Evolutionary conservation across 2,329 filamentous ascomycete species (phyloP).

Genomic region (Xylariales sp.): DNA sequence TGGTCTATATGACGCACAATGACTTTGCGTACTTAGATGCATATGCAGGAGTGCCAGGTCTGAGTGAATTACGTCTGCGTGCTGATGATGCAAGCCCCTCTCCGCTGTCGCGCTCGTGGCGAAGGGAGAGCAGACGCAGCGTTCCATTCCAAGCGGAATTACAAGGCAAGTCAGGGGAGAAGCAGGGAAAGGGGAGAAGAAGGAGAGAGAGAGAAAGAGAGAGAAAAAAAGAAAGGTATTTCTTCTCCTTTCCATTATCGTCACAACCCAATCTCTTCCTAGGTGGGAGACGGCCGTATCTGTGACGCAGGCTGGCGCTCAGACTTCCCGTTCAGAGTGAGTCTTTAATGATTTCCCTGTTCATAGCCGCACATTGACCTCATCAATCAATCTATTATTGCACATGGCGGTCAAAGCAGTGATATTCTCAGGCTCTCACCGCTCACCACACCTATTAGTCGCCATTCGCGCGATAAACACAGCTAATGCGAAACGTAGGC

Average conservation of each 20-base stretch:
- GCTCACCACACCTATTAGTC: slow-evolving; percentile 13
- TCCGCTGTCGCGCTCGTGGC: slow-evolving; percentile 10
- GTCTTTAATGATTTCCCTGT: slow-evolving; percentile 19
- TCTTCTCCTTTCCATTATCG: slow-evolving; percentile 14
- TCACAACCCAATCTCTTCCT: slow-evolving; percentile 16
- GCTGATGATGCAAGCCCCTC: slow-evolving; percentile 29
- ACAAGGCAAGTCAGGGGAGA: slow-evolving; percentile 14
- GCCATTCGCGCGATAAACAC: slow-evolving; percentile 3
- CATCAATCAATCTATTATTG: slow-evolving; percentile 3
- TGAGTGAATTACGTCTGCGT: slow-evolving; percentile 34
- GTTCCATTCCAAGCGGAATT: slow-evolving; percentile 19
- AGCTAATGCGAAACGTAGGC: slow-evolving; percentile 29
- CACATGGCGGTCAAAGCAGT: slow-evolving; percentile 28
- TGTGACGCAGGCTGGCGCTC: slow-evolving; percentile 26
- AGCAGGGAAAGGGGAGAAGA: slow-evolving; percentile 10
- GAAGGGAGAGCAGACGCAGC: slow-evolving; percentile 13
- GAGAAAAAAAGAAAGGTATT: slow-evolving; percentile 2
- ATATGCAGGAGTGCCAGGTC: slow-evolving; percentile 34
- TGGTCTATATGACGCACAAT: slow-evolving; percentile 35
- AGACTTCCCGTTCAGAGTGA: slow-evolving; percentile 25
- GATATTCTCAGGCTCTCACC: slow-evolving; percentile 20
- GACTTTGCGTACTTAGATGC: slow-evolving; percentile 33
- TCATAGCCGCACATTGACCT: slow-evolving; percentile 21
- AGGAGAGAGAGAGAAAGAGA: slow-evolving; percentile 10
- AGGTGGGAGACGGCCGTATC: slow-evolving; percentile 9